Evolutionary conservation across 2,329 filamentous ascomycete species (phyloP).

Genomic region (Paecilomyces formosus): DNA sequence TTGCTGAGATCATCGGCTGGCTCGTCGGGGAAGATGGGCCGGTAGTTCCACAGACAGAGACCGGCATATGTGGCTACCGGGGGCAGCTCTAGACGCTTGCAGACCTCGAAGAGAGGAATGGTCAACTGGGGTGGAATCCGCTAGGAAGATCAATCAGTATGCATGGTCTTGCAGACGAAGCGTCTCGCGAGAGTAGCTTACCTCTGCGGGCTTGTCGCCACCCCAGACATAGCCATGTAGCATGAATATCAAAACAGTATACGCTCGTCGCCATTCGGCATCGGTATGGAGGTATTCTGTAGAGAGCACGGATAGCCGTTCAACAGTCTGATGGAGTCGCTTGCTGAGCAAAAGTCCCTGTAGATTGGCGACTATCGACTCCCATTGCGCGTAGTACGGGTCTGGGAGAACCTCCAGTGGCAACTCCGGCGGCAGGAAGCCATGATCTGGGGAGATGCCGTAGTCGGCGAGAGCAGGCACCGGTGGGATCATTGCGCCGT

Average conservation of each 20-base stretch:
- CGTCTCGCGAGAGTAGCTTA: conserved; percentile 24
- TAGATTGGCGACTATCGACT: conserved; percentile 75
- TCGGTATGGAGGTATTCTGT: conserved; percentile 74
- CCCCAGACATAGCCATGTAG: conserved; percentile 89
- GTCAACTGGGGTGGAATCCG: conserved; percentile 73
- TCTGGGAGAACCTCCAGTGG: conserved; percentile 77
- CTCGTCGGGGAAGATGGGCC: conserved; percentile 79
- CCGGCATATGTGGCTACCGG: conserved; percentile 92
- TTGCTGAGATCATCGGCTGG: conserved; percentile 78
- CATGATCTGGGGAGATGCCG: conserved; percentile 57
- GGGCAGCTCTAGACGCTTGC: conserved; percentile 71
- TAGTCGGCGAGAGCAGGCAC: conserved; percentile 60
- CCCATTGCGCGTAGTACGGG: conserved; percentile 92
- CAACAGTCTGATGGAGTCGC: conserved; percentile 70
- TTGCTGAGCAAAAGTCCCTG: conserved; percentile 81
- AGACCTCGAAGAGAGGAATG: conserved; percentile 71
- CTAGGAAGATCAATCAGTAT: conserved; percentile 22
- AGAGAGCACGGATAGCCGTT: conserved; percentile 74
- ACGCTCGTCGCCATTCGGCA: conserved; percentile 85
- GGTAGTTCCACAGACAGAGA: conserved; percentile 94
- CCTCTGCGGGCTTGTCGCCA: conserved; percentile 65
- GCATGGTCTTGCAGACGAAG: neutral
- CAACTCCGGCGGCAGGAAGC: conserved; percentile 77
- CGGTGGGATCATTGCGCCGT: conserved; percentile 35
- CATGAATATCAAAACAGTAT: conserved; percentile 69